These are phyloP conservation scores for Escovopsis weberi DNA, from an alignment of 2,329 filamentous ascomycete genomes.

Conservation along the genomic window DNA sequence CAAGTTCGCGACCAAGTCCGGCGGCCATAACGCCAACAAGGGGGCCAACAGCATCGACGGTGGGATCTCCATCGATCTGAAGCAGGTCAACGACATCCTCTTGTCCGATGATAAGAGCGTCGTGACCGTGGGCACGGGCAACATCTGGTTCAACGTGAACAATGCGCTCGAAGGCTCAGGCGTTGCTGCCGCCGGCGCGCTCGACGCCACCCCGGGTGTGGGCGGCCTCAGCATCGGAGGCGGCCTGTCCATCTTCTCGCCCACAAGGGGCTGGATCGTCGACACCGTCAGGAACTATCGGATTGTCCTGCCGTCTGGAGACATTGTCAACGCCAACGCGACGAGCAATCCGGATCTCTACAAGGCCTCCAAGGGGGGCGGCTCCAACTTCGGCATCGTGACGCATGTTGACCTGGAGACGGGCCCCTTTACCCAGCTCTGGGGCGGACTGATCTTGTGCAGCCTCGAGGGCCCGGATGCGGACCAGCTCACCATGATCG, in stretches of 20 bases:
- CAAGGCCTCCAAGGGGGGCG: constrained; percentile 32
- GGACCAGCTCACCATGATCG: neutral
- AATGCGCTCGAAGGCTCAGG: neutral
- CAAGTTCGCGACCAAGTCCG: constrained; percentile 23
- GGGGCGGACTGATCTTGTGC: constrained; percentile 1
- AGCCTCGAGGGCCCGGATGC: constrained; percentile 1
- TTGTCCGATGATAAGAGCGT: constrained; percentile 5
- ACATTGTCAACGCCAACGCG: constrained; percentile 24
- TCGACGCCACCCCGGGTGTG: constrained; percentile 7
- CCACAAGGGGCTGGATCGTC: constrained; percentile 22
- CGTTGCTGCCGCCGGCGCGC: neutral
- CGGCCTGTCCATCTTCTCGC: constrained; percentile 4
- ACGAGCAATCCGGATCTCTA: constrained; percentile 26
- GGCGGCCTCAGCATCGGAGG: constrained; percentile 10
- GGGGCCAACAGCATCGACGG: constrained; percentile 24
- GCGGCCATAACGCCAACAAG: constrained; percentile 29
- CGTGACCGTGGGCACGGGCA: constrained; percentile 23
- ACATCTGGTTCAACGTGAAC: constrained; percentile 9
- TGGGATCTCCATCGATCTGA: constrained; percentile 26
- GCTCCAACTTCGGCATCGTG: constrained; percentile 30
- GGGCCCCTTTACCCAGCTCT: constrained; percentile 2
- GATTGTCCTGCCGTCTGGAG: constrained; percentile 29
- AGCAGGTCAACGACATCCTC: constrained; percentile 13
- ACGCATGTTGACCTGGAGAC: constrained; percentile 16
- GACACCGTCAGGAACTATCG: constrained; percentile 29